A percentile compares a stretch with the other conserved stretches of the same genome.
phyloP scores from a whole-genome alignment of 2,329 filamentous ascomycete genomes.

The Arthrobotrys sinensis region DNA sequence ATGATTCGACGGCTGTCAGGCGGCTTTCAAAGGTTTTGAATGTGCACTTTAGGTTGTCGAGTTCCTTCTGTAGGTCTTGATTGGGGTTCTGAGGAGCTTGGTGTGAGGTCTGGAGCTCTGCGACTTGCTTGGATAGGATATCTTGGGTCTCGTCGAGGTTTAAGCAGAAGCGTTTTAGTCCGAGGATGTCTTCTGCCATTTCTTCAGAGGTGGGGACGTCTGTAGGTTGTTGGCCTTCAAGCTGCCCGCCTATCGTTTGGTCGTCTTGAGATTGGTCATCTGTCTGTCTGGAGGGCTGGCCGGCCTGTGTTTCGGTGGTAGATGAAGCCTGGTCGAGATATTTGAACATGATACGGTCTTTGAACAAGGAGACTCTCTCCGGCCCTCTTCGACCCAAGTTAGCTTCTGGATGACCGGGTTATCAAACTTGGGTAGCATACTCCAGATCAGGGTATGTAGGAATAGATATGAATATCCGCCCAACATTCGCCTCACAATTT shows the following conservation, averaged over 20 bases:
- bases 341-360: not conserved
- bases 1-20: constrained; percentile 32
- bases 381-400: not conserved
- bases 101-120: not conserved
- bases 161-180: constrained; percentile 49
- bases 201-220: not conserved
- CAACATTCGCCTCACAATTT: not conserved
- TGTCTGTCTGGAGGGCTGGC: not conserved
- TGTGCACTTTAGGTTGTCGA: constrained; percentile 8
- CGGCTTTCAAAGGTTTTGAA: constrained; percentile 27
- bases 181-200: constrained; percentile 40
- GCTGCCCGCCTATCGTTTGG: not conserved
- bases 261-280: constrained; percentile 8
- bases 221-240: not conserved
- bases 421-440: not conserved
- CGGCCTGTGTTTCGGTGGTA: not conserved
- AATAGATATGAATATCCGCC: not conserved
- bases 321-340: constrained; percentile 4
- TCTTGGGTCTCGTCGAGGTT: constrained; percentile 43
- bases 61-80: not conserved
- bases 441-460: not conserved
- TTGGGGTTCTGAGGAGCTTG: not conserved
- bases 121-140: constrained; percentile 22
- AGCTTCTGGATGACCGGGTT: not conserved
- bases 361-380: constrained; percentile 28